Percentiles rank a stretch among this genome's conserved stretches.
Evolutionary conservation across 1,284 basidiomycete genomes (phyloP).

Genomic region (Kalmanozyma brasiliensis): DNA sequence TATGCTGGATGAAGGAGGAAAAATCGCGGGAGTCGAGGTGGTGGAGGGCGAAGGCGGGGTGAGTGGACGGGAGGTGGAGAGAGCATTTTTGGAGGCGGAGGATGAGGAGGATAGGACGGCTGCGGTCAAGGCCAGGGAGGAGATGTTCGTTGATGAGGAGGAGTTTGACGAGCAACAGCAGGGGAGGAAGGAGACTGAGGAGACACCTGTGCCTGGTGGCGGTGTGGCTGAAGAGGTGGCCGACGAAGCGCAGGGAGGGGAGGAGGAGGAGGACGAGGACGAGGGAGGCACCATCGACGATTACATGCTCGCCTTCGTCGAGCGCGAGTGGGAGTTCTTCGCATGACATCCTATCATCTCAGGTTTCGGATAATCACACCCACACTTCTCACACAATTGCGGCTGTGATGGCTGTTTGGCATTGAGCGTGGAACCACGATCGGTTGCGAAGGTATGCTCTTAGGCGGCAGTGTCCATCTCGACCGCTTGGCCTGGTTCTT

Average conservation of each 20-base stretch:
- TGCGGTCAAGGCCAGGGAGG: constrained; percentile 82
- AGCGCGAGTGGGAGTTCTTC: constrained; percentile 81
- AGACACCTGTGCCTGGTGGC: constrained; percentile 56
- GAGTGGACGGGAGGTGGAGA: constrained; percentile 72
- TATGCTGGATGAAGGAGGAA: constrained; percentile 74
- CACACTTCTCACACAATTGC: not conserved
- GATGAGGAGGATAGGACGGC: constrained; percentile 86
- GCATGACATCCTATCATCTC: constrained; percentile 4
- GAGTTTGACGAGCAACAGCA: constrained; percentile 38
- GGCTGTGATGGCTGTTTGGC: too few species aligned
- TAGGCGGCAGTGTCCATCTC: constrained; percentile 16
- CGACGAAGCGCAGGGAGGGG: constrained; percentile 69
- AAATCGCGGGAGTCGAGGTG: constrained; percentile 58
- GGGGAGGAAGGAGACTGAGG: not conserved
- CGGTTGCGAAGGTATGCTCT: not conserved
- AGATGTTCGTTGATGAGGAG: constrained; percentile 80
- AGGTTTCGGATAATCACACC: not conserved
- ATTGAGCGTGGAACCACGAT: not conserved
- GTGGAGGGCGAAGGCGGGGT: constrained; percentile 60
- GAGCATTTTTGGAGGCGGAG: constrained; percentile 84
- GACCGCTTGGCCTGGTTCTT: too few species aligned
- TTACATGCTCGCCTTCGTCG: constrained; percentile 84
- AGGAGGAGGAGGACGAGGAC: constrained; percentile 70
- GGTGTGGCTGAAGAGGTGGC: constrained; percentile 72
- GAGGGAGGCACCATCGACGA: constrained; percentile 80